Evolutionary conservation across 2,329 filamentous ascomycete species (phyloP).

Genomic region (Scytalidium lignicola): DNA sequence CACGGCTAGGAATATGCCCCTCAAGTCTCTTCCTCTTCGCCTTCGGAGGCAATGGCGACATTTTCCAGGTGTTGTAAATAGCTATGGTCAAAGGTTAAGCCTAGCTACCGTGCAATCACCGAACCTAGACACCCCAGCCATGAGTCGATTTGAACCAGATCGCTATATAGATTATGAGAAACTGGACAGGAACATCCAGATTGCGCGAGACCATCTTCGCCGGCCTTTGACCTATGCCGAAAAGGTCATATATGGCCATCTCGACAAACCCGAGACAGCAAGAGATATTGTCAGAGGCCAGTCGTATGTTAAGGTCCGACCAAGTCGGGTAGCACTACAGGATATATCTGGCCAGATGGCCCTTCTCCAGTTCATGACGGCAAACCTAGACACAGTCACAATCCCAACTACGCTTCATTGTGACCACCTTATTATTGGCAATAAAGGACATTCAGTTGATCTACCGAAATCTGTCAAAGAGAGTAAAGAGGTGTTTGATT

Average conservation of each 20-base stretch:
- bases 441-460: conserved; percentile 27
- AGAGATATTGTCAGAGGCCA: conserved; percentile 31
- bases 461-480: conserved; percentile 22
- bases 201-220: conserved; percentile 85
- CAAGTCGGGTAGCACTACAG: conserved; percentile 36
- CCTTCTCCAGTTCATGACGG: conserved; percentile 36
- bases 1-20: neutral
- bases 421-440: conserved; percentile 32
- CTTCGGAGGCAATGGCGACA: conserved; percentile 26
- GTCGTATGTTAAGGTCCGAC: conserved; percentile 31
- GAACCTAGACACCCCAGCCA: neutral
- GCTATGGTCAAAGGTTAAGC: neutral
- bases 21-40: conserved; percentile 3
- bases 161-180: conserved; percentile 91
- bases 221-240: conserved; percentile 32
- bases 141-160: neutral
- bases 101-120: neutral
- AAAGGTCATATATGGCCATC: conserved; percentile 35
- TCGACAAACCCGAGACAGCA: conserved; percentile 22
- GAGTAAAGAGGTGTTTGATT: conserved; percentile 34
- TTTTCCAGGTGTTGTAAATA: conserved; percentile 11
- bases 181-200: conserved; percentile 93
- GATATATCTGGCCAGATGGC: conserved; percentile 40
- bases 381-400: conserved; percentile 31
- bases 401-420: conserved; percentile 36